These are phyloP conservation scores for Xylaria sp. DNA, from an alignment of 2,329 filamentous ascomycete genomes.

Conservation along the genomic window DNA sequence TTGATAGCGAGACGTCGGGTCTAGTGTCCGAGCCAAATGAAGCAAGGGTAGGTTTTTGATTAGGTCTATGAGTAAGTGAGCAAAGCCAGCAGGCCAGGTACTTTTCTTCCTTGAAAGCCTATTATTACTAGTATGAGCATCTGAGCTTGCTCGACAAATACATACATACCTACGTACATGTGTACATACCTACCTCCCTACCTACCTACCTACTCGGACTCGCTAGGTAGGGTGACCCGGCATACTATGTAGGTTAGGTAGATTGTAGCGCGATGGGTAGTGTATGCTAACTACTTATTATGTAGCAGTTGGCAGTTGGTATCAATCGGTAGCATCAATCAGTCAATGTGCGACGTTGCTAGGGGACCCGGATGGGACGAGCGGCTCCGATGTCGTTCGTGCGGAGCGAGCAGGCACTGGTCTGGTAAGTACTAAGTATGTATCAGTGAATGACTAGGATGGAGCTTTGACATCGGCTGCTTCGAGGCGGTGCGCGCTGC, in stretches of 20 bases:
- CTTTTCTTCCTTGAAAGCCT: neutral
- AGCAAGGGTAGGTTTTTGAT: neutral
- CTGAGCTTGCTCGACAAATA: neutral
- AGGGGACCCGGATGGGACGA: constrained; percentile 34
- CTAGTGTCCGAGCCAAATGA: constrained; percentile 8
- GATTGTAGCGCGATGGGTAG: neutral
- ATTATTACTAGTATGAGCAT: neutral
- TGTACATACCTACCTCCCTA: too few species aligned
- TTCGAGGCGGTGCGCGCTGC: neutral
- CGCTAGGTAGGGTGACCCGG: too few species aligned
- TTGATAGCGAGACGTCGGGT: constrained; percentile 35
- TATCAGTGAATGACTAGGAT: neutral
- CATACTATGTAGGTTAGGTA: neutral
- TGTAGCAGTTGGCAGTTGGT: neutral
- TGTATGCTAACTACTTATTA: neutral
- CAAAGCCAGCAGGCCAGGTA: neutral
- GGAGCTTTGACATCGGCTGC: constrained; percentile 12
- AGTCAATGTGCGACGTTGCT: constrained; percentile 26
- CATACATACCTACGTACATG: neutral
- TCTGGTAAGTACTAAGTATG: too few species aligned
- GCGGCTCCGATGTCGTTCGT: constrained; percentile 41
- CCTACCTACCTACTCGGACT: too few species aligned
- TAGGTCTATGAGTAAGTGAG: neutral
- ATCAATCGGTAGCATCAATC: constrained; percentile 13
- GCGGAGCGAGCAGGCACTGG: constrained; percentile 18